A percentile compares a stretch with the other conserved stretches of the same genome.
Evolutionary conservation across 108 stramenopile genomes (phyloP).

Genomic region (Pseudonitzschia pungens): DNA sequence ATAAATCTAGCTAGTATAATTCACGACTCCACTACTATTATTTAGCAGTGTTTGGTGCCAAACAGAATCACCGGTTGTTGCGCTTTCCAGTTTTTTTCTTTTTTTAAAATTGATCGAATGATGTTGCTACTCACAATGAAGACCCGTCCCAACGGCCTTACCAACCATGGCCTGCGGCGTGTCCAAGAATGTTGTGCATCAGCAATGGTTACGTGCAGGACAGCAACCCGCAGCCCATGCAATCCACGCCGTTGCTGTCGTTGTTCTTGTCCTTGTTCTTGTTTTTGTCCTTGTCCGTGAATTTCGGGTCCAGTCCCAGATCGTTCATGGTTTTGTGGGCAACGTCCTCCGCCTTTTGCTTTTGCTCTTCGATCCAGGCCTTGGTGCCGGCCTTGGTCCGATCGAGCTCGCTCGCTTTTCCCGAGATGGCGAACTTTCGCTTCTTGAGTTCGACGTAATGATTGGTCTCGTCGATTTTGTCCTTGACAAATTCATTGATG

Average conservation of each 20-base stretch:
- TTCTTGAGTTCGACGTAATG: not conserved
- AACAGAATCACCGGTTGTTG: no score
- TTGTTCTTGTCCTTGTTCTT: constrained; percentile 6
- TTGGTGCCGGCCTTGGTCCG: not conserved
- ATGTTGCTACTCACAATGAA: no score
- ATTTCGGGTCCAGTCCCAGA: not conserved
- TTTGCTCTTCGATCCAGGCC: not conserved
- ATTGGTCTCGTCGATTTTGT: constrained; percentile 6
- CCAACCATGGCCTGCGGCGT: no score
- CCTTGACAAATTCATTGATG: not conserved
- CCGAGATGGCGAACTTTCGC: not conserved
- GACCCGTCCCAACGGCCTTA: no score
- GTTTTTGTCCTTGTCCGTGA: not conserved
- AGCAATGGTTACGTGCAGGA: not conserved
- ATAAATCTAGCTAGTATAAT: no score
- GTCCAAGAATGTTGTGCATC: no score
- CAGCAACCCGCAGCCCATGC: not conserved
- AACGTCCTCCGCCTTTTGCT: not conserved
- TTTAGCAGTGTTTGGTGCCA: no score
- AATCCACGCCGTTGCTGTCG: not conserved
- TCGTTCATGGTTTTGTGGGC: not conserved
- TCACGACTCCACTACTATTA: no score
- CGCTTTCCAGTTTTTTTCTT: no score
- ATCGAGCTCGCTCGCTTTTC: not conserved
- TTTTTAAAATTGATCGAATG: no score